phyloP scores from a whole-genome alignment of 2,329 filamentous ascomycete genomes.

The Fusarium stilboides region DNA sequence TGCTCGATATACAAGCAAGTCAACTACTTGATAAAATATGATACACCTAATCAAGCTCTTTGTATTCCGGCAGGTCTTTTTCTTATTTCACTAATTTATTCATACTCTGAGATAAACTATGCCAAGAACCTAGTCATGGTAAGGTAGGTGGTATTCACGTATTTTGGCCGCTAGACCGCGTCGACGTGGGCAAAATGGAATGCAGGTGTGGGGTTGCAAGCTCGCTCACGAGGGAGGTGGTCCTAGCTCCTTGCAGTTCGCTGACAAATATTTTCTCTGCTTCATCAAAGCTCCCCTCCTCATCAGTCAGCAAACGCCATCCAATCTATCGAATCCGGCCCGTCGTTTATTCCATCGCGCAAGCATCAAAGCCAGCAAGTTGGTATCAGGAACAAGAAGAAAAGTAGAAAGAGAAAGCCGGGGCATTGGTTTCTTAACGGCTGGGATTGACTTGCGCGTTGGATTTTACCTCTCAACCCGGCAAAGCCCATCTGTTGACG shows the following conservation, averaged over 20 bases:
- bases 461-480: conserved; percentile 4
- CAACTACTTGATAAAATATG: too few relatives aligned
- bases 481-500: conserved; percentile 17
- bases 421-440: conserved; percentile 1
- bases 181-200: too few relatives aligned
- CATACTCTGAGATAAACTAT: too few relatives aligned
- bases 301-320: conserved; percentile 42
- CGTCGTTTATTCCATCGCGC: conserved; percentile 34
- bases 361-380: conserved; percentile 13
- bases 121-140: too few relatives aligned
- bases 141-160: too few relatives aligned
- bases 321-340: conserved; percentile 24
- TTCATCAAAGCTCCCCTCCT: conserved; percentile 41
- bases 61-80: too few relatives aligned
- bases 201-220: conserved; percentile 13
- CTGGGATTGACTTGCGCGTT: neutral
- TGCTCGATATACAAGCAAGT: too few relatives aligned
- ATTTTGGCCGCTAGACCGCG: too few relatives aligned
- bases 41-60: too few relatives aligned
- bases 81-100: too few relatives aligned
- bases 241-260: conserved; percentile 40
- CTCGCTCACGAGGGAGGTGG: conserved; percentile 24
- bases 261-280: conserved; percentile 49
- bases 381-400: conserved; percentile 1
- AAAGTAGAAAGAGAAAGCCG: neutral